Evolutionary conservation across 176 grass and related monocot genomes (phyloP).

Genomic region (Eragrostis curvula): DNA sequence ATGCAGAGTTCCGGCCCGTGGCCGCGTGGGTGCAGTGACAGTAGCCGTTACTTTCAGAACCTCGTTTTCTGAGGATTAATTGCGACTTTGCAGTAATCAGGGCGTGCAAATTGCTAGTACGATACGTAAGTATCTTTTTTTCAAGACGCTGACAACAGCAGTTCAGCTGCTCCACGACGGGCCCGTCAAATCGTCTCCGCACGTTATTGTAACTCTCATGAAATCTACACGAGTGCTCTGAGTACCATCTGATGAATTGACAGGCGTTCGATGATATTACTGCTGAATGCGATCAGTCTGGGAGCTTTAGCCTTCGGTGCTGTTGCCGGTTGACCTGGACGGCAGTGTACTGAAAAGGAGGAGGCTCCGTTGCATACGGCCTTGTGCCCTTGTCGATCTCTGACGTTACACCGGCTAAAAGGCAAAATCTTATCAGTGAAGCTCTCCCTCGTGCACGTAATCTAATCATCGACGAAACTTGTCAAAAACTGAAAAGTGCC

Average conservation of each 20-base stretch:
- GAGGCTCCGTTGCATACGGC: no score
- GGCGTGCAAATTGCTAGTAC: not conserved
- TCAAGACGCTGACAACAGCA: not conserved
- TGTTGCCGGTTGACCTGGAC: no score
- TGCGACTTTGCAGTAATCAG: not conserved
- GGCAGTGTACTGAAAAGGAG: no score
- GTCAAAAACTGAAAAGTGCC: not conserved
- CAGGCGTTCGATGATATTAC: not conserved
- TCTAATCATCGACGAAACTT: not conserved
- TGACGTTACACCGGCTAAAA: not conserved
- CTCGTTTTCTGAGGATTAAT: not conserved
- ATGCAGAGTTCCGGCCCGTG: not conserved
- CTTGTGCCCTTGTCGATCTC: no score
- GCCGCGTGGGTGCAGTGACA: not conserved
- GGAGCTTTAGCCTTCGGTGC: no score
- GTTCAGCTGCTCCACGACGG: not conserved
- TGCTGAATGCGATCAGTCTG: not conserved
- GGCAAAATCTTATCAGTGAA: not conserved
- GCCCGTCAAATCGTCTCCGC: not conserved
- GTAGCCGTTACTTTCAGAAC: slow-evolving; percentile 19
- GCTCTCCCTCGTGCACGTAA: not conserved
- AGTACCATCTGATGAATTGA: not conserved
- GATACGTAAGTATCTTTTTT: not conserved
- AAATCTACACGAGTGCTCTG: not conserved
- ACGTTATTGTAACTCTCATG: not conserved